These are phyloP conservation scores for Colletotrichum aenigma DNA, from an alignment of 2,329 filamentous ascomycete species.

Conservation along the genomic window DNA sequence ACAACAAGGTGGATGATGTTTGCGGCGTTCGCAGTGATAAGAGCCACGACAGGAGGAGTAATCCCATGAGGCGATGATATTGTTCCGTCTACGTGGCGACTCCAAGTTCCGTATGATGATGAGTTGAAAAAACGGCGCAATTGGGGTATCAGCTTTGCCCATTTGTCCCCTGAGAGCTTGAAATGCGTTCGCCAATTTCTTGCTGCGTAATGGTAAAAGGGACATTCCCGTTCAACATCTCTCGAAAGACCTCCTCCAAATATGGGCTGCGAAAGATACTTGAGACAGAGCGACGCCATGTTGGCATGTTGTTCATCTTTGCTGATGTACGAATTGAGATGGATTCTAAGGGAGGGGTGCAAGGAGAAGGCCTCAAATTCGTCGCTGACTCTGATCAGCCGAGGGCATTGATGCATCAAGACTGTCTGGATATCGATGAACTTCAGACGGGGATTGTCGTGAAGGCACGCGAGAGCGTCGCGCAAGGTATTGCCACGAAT, in stretches of 20 bases:
- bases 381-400: slow-evolving; percentile 7
- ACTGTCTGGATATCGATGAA: neutral
- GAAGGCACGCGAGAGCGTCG: slow-evolving; percentile 6
- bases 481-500: neutral
- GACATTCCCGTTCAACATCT: neutral
- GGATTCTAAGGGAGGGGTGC: slow-evolving; percentile 4
- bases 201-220: slow-evolving; percentile 24
- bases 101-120: slow-evolving; percentile 22
- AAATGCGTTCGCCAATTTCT: slow-evolving; percentile 18
- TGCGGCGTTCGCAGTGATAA: neutral
- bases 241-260: neutral
- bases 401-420: slow-evolving; percentile 10
- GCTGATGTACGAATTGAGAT: slow-evolving; percentile 9
- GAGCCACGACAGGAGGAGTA: neutral
- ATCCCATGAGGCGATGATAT: neutral
- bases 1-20: neutral
- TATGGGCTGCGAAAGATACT: slow-evolving; percentile 17
- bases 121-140: slow-evolving; percentile 11
- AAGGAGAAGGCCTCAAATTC: neutral
- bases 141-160: slow-evolving; percentile 1
- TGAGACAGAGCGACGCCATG: slow-evolving; percentile 23
- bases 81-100: neutral
- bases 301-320: slow-evolving; percentile 18
- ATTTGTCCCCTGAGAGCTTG: slow-evolving; percentile 1
- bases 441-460: neutral